Conservation (phyloP, 768 basidiomycete genomes). For the Leccinum arenicola region DNA sequence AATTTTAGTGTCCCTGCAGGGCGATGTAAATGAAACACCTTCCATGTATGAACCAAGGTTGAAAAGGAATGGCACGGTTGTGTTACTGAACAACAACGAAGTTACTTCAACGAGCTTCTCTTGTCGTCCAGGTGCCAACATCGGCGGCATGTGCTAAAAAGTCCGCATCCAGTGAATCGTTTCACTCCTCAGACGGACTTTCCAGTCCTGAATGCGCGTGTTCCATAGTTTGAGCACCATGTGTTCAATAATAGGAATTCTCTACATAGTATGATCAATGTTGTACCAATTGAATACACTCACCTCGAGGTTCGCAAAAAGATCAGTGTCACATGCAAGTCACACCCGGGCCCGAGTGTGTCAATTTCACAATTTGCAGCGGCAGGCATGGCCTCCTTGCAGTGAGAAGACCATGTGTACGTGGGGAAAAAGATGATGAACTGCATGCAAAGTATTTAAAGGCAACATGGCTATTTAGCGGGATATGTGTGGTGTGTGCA, state of each 20-base stretch:
- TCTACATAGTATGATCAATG: background rate
- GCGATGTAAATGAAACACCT: background rate
- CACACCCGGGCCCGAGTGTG: background rate
- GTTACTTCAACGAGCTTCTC: background rate
- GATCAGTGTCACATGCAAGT: background rate
- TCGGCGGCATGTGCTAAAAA: background rate
- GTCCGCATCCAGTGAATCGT: background rate
- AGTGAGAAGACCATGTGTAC: background rate
- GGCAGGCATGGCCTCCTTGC: background rate
- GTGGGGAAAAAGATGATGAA: background rate
- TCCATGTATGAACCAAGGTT: background rate
- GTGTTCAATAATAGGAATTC: background rate
- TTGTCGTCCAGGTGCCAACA: background rate
- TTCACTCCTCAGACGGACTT: background rate
- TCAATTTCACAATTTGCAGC: no score
- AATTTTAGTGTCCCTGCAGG: background rate
- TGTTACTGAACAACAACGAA: background rate
- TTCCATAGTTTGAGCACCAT: background rate
- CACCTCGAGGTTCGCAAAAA: background rate
- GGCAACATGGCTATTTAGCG: background rate
- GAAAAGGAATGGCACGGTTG: no score
- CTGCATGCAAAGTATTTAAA: background rate
- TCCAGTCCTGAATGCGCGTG: no score
- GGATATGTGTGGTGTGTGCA: no score
- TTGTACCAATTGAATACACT: background rate